Evolutionary conservation across 495 filamentous ascomycete genomes (phyloP).

Genomic region (Neurospora sp.): DNA sequence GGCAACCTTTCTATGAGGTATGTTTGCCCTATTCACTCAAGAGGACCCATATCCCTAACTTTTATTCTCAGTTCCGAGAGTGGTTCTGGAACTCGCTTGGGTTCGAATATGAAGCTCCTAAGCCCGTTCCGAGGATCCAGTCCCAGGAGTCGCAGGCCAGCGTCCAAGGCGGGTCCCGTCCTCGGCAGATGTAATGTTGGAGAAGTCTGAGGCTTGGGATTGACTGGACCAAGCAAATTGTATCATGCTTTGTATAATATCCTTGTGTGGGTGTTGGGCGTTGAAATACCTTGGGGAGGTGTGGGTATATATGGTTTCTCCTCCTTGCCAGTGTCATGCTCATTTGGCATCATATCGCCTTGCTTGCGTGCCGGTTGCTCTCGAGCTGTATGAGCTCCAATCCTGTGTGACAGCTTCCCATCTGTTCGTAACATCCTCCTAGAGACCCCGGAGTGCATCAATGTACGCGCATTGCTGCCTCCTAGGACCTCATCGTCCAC

Average conservation of each 20-base stretch:
- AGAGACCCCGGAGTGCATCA: neutral
- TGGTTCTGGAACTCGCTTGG: conserved; percentile 17
- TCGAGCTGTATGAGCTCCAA: neutral
- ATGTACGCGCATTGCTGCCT: neutral
- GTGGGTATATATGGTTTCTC: neutral
- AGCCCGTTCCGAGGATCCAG: neutral
- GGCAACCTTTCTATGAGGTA: conserved; percentile 53
- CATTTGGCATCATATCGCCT: neutral
- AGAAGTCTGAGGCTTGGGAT: neutral
- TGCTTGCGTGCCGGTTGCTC: neutral
- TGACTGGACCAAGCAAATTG: neutral
- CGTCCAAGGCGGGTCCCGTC: neutral
- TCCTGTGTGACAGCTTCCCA: neutral
- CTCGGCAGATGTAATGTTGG: neutral
- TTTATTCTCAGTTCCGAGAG: conserved; percentile 13
- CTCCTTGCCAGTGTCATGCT: neutral
- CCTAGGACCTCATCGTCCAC: conserved; percentile 30
- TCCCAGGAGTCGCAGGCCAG: neutral
- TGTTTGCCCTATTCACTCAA: neutral
- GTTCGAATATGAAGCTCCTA: neutral
- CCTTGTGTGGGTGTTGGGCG: neutral
- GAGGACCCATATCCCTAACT: neutral
- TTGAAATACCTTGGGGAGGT: neutral
- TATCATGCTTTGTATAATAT: neutral
- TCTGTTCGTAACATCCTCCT: neutral